Evolutionary conservation across 1,284 basidiomycete genomes (phyloP), one percentile per base, ranked within the genome.

Genomic region (Meira nashicola): DNA sequence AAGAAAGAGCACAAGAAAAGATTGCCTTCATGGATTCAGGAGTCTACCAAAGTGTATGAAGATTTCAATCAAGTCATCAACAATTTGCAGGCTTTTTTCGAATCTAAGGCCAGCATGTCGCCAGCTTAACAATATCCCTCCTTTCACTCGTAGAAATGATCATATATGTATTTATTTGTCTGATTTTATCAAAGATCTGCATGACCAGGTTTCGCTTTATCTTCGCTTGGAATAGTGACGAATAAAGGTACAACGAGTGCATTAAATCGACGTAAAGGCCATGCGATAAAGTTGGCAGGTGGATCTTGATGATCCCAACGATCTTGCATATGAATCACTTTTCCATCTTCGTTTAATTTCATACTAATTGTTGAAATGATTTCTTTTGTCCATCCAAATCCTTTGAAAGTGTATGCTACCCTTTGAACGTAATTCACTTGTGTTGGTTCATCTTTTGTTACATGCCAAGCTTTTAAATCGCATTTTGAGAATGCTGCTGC

Each of bases 311-410:
- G 63, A 37, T 83, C 79, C 84, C 86, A 86, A 64, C 85, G 81
- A 64, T 88, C 86, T 47, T 84, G 81, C 57, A 88, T 78, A 33
- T 81, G 80, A 1, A 82, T 79, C 54, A 88, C 85, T 77, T 83
- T 85, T 57, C 85, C 83, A 21, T 85, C 77, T 0, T 84, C 83
- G 70, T 87, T 86, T 39, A 87, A 75, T 55, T 87, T 84, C 25
- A 88, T 83, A 7, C 83, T 75, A 25, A 88, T 80, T 37, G 88
- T 82, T 0, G 86, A 88, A 1, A 79, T 66, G 80, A 84, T 86
- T 68, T 83, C 85, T 53, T 78, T 79, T 2, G 82, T 81, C 14
- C 85, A 70, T 8, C 84, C 77, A 21, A 83, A 81, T 14, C 59
- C 60, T 40, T 72, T 66, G 38, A 83, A 66, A 5, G 83, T 85